phyloP scores from a whole-genome alignment of 306 rosid genomes.

The Ammopiptanthus mongolicus region DNA sequence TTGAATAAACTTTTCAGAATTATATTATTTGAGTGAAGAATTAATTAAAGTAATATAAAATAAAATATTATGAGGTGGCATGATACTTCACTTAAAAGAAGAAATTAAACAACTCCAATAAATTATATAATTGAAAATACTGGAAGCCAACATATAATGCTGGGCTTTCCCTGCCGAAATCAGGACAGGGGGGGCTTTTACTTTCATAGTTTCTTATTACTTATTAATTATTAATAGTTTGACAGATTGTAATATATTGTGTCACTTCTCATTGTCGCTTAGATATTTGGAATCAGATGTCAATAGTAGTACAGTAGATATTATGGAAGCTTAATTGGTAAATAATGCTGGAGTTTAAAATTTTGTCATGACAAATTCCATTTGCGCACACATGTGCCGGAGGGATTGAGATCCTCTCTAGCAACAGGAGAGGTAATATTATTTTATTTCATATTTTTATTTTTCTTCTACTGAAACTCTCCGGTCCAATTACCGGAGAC shows the following conservation, averaged over 20 bases:
- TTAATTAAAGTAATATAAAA: too few relatives aligned
- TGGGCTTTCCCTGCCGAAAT: neutral
- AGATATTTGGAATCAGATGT: neutral
- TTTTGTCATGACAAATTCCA: neutral
- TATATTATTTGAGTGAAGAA: too few relatives aligned
- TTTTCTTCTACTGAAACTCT: too few relatives aligned
- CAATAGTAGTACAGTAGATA: neutral
- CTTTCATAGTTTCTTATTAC: neutral
- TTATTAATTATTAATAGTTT: neutral
- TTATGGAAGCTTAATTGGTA: neutral
- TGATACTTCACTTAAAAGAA: too few relatives aligned
- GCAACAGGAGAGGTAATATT: too few relatives aligned
- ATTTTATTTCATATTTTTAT: too few relatives aligned
- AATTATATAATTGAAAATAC: too few relatives aligned
- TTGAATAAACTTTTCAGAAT: too few relatives aligned
- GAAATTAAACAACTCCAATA: too few relatives aligned
- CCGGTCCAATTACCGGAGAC: too few relatives aligned
- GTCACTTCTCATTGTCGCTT: neutral
- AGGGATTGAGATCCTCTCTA: too few relatives aligned
- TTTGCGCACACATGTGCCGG: neutral
- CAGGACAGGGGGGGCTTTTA: neutral
- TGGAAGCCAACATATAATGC: slow-evolving; percentile 27
- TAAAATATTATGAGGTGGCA: too few relatives aligned
- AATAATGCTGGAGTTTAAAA: neutral
- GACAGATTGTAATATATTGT: neutral